Percentiles rank a stretch among this genome's conserved stretches.
Evolutionary conservation across 1,139 yeast species (phyloP).

Genomic region (Diutina sp.): DNA sequence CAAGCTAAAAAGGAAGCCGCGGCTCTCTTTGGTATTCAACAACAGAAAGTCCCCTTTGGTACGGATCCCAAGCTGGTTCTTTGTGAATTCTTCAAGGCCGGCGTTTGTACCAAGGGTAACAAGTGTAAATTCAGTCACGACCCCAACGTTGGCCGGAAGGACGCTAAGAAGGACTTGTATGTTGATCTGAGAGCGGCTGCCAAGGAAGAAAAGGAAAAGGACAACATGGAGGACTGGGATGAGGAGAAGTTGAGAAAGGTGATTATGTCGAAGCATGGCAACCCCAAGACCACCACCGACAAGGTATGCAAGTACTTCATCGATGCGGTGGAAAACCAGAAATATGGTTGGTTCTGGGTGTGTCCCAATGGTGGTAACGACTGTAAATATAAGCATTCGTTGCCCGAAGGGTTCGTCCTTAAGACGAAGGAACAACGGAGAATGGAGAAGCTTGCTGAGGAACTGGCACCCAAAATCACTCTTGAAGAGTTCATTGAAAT

Average conservation of each 20-base stretch:
- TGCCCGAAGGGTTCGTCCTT: conserved; percentile 93
- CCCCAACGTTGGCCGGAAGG: conserved; percentile 73
- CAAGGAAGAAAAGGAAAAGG: conserved; percentile 43
- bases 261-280: conserved; percentile 85
- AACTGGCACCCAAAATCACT: conserved; percentile 79
- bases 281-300: conserved; percentile 88
- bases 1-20: conserved; percentile 82
- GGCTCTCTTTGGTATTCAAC: conserved; percentile 57
- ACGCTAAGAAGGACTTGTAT: conserved; percentile 82
- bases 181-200: conserved; percentile 58
- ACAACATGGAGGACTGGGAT: conserved; percentile 96
- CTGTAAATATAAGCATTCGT: conserved; percentile 92
- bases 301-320: conserved; percentile 88
- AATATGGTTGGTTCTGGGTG: conserved; percentile 98
- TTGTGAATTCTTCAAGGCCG: conserved; percentile 85
- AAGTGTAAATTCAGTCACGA: conserved; percentile 96
- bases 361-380: conserved; percentile 92
- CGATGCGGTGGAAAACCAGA: conserved; percentile 94
- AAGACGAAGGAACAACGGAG: conserved; percentile 94
- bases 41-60: conserved; percentile 89
- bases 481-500: conserved; percentile 92
- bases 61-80: conserved; percentile 93
- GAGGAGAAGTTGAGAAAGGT: conserved; percentile 87
- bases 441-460: conserved; percentile 76
- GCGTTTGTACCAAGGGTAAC: conserved; percentile 77